phyloP scores from a whole-genome alignment of 2,329 filamentous ascomycete species.

The Dactylellina parvicollis region DNA sequence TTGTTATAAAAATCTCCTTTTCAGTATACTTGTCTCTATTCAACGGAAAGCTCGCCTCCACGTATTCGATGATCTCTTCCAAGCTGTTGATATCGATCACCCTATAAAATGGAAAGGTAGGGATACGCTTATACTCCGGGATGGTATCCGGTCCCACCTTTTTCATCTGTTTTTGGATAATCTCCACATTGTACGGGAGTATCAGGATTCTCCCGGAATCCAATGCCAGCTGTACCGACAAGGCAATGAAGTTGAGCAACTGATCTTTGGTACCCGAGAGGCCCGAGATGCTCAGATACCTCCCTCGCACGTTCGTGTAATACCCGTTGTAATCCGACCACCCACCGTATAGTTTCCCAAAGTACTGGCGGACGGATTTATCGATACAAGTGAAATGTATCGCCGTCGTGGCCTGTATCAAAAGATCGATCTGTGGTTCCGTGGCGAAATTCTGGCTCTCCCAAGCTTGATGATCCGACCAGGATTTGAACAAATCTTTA shows the following conservation, averaged over 20 bases:
- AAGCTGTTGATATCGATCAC: slow-evolving; percentile 47
- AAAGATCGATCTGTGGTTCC: slow-evolving; percentile 41
- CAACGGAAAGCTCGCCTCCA: slow-evolving; percentile 45
- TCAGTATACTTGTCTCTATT: slow-evolving; percentile 38
- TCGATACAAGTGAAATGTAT: slow-evolving; percentile 52
- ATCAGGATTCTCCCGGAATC: slow-evolving; percentile 39
- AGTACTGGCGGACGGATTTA: slow-evolving; percentile 36
- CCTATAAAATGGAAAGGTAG: slow-evolving; percentile 44
- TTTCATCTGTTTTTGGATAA: slow-evolving; percentile 40
- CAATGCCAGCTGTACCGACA: slow-evolving; percentile 33
- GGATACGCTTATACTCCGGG: slow-evolving; percentile 41
- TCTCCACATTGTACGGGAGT: slow-evolving; percentile 42
- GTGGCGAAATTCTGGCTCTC: slow-evolving; percentile 44
- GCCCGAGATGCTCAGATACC: slow-evolving; percentile 25
- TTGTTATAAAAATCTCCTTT: slow-evolving; percentile 13
- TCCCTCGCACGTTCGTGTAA: slow-evolving; percentile 41
- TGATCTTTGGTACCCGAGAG: slow-evolving; percentile 42
- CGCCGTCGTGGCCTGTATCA: slow-evolving; percentile 30
- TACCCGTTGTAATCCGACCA: slow-evolving; percentile 53
- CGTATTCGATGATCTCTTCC: slow-evolving; percentile 26
- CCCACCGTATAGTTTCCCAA: slow-evolving; percentile 44
- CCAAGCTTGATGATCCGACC: slow-evolving; percentile 47
- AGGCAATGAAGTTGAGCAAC: slow-evolving; percentile 33
- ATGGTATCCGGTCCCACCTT: slow-evolving; percentile 28
- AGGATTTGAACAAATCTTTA: slow-evolving; percentile 32